These are phyloP conservation scores for Aegilops tauschii DNA, from an alignment of 176 grass and related monocot species.

Conservation along the genomic window DNA sequence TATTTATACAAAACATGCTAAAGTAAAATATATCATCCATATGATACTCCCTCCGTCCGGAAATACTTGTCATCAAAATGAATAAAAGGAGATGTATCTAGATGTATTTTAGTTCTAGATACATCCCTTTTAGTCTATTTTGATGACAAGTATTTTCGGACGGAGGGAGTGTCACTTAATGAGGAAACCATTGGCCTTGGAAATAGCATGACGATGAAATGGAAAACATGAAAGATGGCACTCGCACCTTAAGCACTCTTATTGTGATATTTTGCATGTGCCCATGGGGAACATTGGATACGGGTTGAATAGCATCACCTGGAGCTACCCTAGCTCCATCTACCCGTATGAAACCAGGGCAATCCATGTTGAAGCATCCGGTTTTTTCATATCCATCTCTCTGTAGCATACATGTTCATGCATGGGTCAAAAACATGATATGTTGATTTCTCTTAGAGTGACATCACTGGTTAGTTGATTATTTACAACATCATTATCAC, in stretches of 20 bases:
- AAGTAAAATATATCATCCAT: neutral
- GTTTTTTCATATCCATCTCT: neutral
- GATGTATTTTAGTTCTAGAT: too few relatives aligned
- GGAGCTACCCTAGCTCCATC: neutral
- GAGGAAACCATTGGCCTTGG: neutral
- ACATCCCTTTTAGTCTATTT: too few relatives aligned
- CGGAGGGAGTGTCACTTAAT: neutral
- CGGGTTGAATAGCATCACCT: neutral
- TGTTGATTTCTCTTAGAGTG: too few relatives aligned
- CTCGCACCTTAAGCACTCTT: neutral
- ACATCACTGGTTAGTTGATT: neutral
- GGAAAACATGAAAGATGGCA: neutral
- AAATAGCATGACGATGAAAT: neutral
- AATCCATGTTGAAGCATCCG: constrained; percentile 6
- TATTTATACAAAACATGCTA: too few relatives aligned
- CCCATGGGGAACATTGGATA: neutral
- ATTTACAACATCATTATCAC: neutral
- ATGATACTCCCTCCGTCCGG: too few relatives aligned
- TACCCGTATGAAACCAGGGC: neutral
- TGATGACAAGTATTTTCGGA: too few relatives aligned
- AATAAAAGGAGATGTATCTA: too few relatives aligned
- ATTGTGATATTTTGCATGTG: neutral
- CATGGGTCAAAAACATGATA: neutral
- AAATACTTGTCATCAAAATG: too few relatives aligned
- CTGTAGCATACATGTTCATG: neutral